phyloP scores from a whole-genome alignment of 2,329 filamentous ascomycete genomes.

The Xylariaceae sp. region DNA sequence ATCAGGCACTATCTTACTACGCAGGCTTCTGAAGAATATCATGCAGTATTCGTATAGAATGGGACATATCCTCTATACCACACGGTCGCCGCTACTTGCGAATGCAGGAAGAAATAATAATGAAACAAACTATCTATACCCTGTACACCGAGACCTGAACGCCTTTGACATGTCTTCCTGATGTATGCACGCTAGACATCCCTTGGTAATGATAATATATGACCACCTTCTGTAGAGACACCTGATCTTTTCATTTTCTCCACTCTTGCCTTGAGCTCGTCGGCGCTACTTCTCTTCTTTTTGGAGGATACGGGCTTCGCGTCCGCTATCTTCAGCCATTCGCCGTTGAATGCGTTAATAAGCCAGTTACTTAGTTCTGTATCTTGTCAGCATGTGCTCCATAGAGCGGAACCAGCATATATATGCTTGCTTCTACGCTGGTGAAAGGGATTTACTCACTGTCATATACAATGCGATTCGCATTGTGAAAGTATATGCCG shows the following conservation, averaged over 20 bases:
- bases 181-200: background rate
- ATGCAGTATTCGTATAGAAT: background rate
- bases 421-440: background rate
- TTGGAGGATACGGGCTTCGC: conserved; percentile 51
- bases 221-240: background rate
- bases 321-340: conserved; percentile 73
- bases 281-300: conserved; percentile 35
- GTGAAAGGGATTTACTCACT: conserved; percentile 65
- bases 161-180: conserved; percentile 3
- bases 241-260: conserved; percentile 29
- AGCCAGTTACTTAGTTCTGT: conserved; percentile 86
- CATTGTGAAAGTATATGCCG: conserved; percentile 93
- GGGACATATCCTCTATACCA: background rate
- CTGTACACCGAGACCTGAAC: conserved; percentile 14
- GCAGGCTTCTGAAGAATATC: background rate
- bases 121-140: background rate
- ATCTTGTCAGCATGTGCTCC: conserved; percentile 42
- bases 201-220: background rate
- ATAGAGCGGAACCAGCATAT: background rate
- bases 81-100: background rate
- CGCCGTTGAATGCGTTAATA: conserved; percentile 95
- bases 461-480: conserved; percentile 88
- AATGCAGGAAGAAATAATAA: background rate
- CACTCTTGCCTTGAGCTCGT: conserved; percentile 31
- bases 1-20: background rate